Conservation (phyloP, 441 rosid genomes). For the Sinapis alba region DNA sequence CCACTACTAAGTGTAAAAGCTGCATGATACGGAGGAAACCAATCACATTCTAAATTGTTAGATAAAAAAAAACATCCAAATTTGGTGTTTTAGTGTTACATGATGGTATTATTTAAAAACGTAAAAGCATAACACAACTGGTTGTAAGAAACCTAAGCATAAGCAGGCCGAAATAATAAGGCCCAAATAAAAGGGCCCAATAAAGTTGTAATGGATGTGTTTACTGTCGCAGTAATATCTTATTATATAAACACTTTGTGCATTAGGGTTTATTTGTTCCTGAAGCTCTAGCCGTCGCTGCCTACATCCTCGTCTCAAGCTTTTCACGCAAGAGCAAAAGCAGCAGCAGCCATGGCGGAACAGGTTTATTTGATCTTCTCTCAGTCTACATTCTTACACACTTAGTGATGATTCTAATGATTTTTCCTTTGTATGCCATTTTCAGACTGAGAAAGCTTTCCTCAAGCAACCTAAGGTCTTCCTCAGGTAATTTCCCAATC, state of each 20-base stretch:
- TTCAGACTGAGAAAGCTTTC: constrained; percentile 35
- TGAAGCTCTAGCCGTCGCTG: constrained; percentile 8
- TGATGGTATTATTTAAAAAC: background rate
- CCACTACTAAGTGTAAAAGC: too few relatives aligned
- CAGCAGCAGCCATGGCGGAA: constrained; percentile 28
- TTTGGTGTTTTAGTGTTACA: too few relatives aligned
- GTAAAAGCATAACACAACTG: background rate
- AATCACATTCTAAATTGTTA: too few relatives aligned
- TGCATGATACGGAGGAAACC: too few relatives aligned
- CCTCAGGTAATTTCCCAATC: constrained; percentile 11
- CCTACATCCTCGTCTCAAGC: background rate
- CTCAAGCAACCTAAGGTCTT: constrained; percentile 33
- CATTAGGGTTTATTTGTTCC: constrained; percentile 13
- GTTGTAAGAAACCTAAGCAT: background rate
- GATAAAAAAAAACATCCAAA: too few relatives aligned
- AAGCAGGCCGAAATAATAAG: background rate
- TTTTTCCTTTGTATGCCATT: background rate
- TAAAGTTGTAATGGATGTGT: background rate
- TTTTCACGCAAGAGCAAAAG: background rate
- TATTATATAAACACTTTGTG: background rate
- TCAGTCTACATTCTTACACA: background rate
- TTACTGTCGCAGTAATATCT: background rate
- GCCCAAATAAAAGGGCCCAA: constrained; percentile 3
- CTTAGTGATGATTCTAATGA: background rate
- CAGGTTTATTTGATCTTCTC: constrained; percentile 15